A percentile compares a stretch with the other conserved stretches of the same genome.
phyloP scores from a whole-genome alignment of 176 grass and related monocot species.

The Zea mays region DNA sequence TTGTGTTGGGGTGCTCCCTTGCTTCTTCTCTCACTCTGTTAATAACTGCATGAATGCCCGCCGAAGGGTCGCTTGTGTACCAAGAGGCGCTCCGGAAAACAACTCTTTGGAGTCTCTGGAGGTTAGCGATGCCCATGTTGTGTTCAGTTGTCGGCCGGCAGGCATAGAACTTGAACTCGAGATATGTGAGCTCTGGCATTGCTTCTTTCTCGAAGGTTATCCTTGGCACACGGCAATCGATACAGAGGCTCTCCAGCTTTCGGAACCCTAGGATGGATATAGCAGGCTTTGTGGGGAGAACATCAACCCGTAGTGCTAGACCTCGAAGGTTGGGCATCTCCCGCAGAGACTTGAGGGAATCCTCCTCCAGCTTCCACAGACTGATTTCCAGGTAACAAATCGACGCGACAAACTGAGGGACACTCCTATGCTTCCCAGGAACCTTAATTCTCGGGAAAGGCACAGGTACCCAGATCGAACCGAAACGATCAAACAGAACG shows the following conservation, averaged over 20 bases:
- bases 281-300: too few species aligned
- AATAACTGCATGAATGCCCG: too few species aligned
- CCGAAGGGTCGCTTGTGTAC: not conserved
- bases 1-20: too few species aligned
- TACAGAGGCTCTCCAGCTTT: not conserved
- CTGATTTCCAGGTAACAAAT: not conserved
- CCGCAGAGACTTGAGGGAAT: not conserved
- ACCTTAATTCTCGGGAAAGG: too few species aligned
- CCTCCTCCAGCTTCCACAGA: not conserved
- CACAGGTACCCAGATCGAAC: too few species aligned
- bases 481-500: too few species aligned
- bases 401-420: not conserved
- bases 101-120: not conserved
- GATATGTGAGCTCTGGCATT: not conserved
- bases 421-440: not conserved
- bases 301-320: too few species aligned
- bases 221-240: slow-evolving; percentile 8
- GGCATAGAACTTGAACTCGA: slow-evolving; percentile 25
- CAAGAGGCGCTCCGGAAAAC: not conserved
- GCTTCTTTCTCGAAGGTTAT: not conserved
- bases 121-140: not conserved
- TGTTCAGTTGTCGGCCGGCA: not conserved
- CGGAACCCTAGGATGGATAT: not conserved
- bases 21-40: too few species aligned
- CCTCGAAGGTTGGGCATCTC: not conserved